Percentiles rank a stretch among this genome's conserved stretches.
phyloP scores from a whole-genome alignment of 1,284 basidiomycete genomes.

The Leccinum pachyderme region DNA sequence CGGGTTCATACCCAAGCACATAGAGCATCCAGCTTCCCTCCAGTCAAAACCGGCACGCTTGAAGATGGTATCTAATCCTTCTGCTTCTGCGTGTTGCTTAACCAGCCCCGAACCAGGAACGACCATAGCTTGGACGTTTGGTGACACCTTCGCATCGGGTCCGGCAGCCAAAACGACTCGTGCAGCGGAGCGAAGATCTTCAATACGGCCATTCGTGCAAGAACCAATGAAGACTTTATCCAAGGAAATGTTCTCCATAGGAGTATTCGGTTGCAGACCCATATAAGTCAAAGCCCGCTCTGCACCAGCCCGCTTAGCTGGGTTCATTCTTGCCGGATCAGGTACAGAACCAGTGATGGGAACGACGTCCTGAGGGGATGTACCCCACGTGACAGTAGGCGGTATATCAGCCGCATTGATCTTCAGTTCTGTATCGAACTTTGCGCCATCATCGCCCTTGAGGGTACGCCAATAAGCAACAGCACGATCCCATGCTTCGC shows the following conservation, averaged over 20 bases:
- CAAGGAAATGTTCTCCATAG: conserved; percentile 81
- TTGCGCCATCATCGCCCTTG: conserved; percentile 83
- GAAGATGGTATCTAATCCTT: conserved; percentile 89
- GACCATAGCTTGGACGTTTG: conserved; percentile 87
- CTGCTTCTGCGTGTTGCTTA: conserved; percentile 93
- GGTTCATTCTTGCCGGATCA: conserved; percentile 73
- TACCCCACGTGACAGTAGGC: conserved; percentile 96
- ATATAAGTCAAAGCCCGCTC: conserved; percentile 89
- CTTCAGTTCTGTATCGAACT: conserved; percentile 87
- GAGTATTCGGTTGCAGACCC: conserved; percentile 83
- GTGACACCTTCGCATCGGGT: conserved; percentile 74
- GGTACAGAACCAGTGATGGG: conserved; percentile 87
- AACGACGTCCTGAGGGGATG: conserved; percentile 90
- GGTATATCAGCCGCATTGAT: conserved; percentile 88
- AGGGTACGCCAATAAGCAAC: conserved; percentile 88
- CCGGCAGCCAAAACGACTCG: conserved; percentile 78
- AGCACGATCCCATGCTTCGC: conserved; percentile 88
- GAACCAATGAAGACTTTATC: conserved; percentile 98
- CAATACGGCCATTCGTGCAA: conserved; percentile 96
- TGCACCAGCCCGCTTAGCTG: conserved; percentile 69
- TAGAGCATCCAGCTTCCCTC: conserved; percentile 97
- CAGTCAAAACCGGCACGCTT: conserved; percentile 96
- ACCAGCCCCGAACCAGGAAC: conserved; percentile 94
- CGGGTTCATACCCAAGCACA: conserved; percentile 98
- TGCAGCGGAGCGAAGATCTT: conserved; percentile 82